phyloP scores from a whole-genome alignment of 371 early-diverging fungal genomes.

The Umbelopsis sp. region DNA sequence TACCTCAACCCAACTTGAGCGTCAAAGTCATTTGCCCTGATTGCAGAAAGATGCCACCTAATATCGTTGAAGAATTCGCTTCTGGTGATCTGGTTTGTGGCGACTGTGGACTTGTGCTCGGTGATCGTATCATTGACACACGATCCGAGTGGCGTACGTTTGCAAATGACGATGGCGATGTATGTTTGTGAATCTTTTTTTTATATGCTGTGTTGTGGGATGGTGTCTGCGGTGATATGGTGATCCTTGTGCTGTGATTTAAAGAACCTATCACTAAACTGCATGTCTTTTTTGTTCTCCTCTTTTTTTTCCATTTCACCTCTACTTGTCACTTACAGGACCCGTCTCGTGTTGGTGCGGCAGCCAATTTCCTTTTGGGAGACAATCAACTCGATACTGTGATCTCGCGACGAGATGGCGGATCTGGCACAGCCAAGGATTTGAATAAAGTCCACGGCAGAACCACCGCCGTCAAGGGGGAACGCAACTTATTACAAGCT shows the following conservation, averaged over 20 bases:
- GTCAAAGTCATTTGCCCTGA: conserved; percentile 75
- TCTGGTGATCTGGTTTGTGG: conserved; percentile 96
- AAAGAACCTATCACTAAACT: not conserved
- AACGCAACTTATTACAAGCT: conserved; percentile 84
- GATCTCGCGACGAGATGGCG: conserved; percentile 84
- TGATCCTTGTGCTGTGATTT: not conserved
- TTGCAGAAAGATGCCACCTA: conserved; percentile 85
- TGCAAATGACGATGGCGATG: conserved; percentile 91
- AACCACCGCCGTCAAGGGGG: conserved; percentile 75
- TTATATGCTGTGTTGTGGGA: not conserved
- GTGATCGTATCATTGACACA: conserved; percentile 98
- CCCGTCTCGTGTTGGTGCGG: conserved; percentile 98
- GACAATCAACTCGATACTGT: conserved; percentile 92
- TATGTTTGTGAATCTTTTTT: conserved; percentile 31
- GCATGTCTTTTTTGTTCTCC: not conserved
- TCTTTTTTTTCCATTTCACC: no score
- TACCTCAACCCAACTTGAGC: conserved; percentile 55
- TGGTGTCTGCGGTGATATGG: no score
- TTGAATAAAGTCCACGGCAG: conserved; percentile 79
- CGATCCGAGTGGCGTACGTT: conserved; percentile 99
- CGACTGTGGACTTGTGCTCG: conserved; percentile 96
- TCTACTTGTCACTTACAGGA: conserved; percentile 54
- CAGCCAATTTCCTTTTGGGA: conserved; percentile 87
- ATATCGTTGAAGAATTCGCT: conserved; percentile 97
- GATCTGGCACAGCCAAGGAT: conserved; percentile 73